Percentiles rank a stretch among this genome's conserved stretches.
Evolutionary conservation across 2,329 filamentous ascomycete species (phyloP).

Genomic region (Verticillium albo-atrum): DNA sequence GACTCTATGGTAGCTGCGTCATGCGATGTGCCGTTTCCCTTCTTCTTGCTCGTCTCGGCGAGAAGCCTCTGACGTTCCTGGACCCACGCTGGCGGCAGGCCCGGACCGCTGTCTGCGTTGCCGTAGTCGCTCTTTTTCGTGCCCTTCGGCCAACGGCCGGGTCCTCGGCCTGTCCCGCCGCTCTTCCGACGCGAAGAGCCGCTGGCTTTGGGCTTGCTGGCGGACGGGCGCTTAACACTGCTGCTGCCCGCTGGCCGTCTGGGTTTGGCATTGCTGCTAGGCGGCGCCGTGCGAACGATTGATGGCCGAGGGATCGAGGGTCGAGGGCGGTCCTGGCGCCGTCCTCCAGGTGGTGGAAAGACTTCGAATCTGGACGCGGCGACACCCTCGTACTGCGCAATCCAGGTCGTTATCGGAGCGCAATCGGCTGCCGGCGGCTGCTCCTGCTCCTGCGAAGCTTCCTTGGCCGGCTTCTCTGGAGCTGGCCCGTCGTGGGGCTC

Average conservation of each 20-base stretch:
- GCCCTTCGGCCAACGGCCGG: constrained; percentile 63
- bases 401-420: constrained; percentile 31
- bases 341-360: constrained; percentile 58
- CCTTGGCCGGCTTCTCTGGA: not conserved
- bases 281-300: constrained; percentile 22
- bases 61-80: constrained; percentile 21
- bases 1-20: not conserved
- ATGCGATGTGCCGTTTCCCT: not conserved
- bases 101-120: constrained; percentile 61
- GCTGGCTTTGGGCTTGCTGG: constrained; percentile 34
- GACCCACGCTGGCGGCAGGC: constrained; percentile 55
- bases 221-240: constrained; percentile 15
- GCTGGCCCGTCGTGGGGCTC: constrained; percentile 17
- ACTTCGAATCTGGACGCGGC: constrained; percentile 72
- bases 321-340: constrained; percentile 43
- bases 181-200: constrained; percentile 47
- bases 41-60: constrained; percentile 19
- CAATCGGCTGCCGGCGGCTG: not conserved
- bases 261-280: constrained; percentile 30
- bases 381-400: constrained; percentile 48
- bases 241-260: constrained; percentile 30
- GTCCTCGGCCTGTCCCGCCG: constrained; percentile 60
- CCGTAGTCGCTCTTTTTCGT: constrained; percentile 66
- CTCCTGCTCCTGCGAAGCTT: not conserved
- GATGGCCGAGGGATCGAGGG: constrained; percentile 34